phyloP scores from a whole-genome alignment of 1,284 basidiomycete species.

The Vanrija sp. region DNA sequence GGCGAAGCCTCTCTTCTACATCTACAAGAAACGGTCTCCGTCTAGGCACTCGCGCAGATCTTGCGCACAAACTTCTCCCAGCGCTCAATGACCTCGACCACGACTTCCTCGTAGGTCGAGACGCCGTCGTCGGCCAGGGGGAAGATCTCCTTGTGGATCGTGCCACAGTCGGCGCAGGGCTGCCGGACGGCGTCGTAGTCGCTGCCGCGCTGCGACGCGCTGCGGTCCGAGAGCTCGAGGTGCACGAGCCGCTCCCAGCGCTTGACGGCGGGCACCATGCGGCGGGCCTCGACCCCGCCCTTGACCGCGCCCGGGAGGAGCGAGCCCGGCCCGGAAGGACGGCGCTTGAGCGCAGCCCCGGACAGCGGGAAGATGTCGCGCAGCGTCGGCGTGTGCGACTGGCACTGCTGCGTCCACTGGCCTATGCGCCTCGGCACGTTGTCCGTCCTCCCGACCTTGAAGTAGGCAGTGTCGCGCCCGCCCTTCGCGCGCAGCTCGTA shows the following conservation, averaged over 20 bases:
- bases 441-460: conserved; percentile 48
- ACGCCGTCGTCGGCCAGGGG: conserved; percentile 19
- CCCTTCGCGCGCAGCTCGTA: conserved; percentile 45
- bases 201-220: conserved; percentile 4
- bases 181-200: conserved; percentile 21
- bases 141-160: conserved; percentile 44
- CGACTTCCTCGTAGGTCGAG: conserved; percentile 32
- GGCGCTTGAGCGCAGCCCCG: neutral
- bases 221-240: conserved; percentile 43
- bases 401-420: conserved; percentile 45
- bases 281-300: conserved; percentile 11
- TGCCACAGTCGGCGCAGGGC: conserved; percentile 40
- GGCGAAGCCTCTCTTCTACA: too few species aligned
- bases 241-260: conserved; percentile 48
- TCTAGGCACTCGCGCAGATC: conserved; percentile 11
- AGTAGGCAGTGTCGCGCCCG: conserved; percentile 29
- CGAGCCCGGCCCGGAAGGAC: conserved; percentile 12
- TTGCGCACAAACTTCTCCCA: conserved; percentile 43
- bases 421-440: conserved; percentile 46
- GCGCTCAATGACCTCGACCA: conserved; percentile 37
- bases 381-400: conserved; percentile 40
- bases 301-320: conserved; percentile 36
- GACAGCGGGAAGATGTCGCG: conserved; percentile 44
- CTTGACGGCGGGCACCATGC: conserved; percentile 32
- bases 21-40: too few species aligned